These are phyloP conservation scores for Ottelia alismoides DNA, from an alignment of 106 monocot genomes.

Conservation along the genomic window DNA sequence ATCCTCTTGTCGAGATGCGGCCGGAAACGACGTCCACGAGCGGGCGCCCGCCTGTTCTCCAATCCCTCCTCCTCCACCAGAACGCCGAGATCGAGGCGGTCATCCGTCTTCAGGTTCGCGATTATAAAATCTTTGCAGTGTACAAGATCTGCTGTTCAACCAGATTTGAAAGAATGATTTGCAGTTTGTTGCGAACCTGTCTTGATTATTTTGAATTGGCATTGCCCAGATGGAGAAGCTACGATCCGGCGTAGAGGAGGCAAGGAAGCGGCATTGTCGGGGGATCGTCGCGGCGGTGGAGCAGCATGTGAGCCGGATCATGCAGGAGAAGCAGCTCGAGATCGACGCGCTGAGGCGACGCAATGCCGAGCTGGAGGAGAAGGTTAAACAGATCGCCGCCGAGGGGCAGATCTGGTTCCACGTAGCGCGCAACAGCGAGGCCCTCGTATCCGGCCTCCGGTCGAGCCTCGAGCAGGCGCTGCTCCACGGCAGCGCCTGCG, in stretches of 20 bases:
- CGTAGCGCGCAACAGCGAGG: conserved; percentile 5
- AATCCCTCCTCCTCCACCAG: conserved; percentile 13
- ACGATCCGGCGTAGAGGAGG: neutral
- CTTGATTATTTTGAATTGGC: too few species aligned
- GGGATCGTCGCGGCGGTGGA: neutral
- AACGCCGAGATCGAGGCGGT: conserved; percentile 32
- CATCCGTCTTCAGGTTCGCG: conserved; percentile 3
- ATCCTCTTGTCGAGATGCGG: too few species aligned
- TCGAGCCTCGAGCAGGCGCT: conserved; percentile 4
- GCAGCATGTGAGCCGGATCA: neutral
- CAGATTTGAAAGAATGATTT: neutral
- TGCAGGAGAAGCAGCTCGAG: conserved; percentile 8
- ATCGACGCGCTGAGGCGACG: neutral
- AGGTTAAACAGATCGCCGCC: neutral
- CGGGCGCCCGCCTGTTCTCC: conserved; percentile 3
- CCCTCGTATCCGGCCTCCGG: neutral
- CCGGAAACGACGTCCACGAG: conserved; percentile 6
- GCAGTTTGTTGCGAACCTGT: neutral
- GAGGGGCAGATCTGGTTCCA: conserved; percentile 14
- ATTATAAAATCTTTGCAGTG: too few species aligned
- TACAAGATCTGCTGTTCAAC: neutral
- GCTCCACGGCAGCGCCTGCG: conserved; percentile 5
- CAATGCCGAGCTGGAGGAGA: conserved; percentile 13
- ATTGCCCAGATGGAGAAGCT: conserved; percentile 7
- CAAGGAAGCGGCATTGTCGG: conserved; percentile 1